Base-by-base conservation (phyloP, 345 rosid species). In the Euclidium syriacum region DNA sequence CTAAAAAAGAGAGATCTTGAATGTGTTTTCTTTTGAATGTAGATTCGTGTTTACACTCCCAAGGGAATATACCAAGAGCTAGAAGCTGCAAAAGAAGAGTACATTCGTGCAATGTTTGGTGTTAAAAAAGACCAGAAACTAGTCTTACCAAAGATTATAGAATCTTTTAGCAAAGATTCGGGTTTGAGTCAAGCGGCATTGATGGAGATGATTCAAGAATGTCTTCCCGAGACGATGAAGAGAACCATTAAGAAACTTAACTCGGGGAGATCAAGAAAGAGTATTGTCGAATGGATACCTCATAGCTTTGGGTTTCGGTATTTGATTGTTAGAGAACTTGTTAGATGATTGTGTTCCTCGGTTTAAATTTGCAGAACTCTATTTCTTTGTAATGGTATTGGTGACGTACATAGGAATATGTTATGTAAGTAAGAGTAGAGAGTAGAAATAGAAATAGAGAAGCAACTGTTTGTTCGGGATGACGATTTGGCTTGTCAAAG, bases 261-360 rank as follows among this genome's bases (percentile, higher is more conserved):
- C 53, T 66, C 59, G 7, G 87, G 84, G 50, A 90, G 83, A 77
- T 53, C 85, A 2, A 74, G 82, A 24, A 90, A 90, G 84, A 80
- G 42, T 79, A 87, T 87, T 12, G 33, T 72, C 4, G 88, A 80
- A 43, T 94, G 97, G 99, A 73, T 79, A 49, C 92, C 97, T 10
- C 95, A 90, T 71, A 86, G 82, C 65, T 94, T 86, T 29, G 80
- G 72, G 63, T 90, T 94, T 48, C 79, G 99, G 42, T 94, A 94
- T 79, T 80, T 94, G 68, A 81, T 94, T 44, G 66, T 87, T 6
- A 90, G 82, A 74, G 97, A 90, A 68, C 68, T 90, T 64, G 81
- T 80, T 26, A 80, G 85, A 68, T 88, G 79, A 72, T 23, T 27
- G 9, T 39, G 33, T 5, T 52, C 7, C 12, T 51, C 14, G 47